phyloP scores from a whole-genome alignment of 2,329 filamentous ascomycete genomes.

The Colletotrichum musae region DNA sequence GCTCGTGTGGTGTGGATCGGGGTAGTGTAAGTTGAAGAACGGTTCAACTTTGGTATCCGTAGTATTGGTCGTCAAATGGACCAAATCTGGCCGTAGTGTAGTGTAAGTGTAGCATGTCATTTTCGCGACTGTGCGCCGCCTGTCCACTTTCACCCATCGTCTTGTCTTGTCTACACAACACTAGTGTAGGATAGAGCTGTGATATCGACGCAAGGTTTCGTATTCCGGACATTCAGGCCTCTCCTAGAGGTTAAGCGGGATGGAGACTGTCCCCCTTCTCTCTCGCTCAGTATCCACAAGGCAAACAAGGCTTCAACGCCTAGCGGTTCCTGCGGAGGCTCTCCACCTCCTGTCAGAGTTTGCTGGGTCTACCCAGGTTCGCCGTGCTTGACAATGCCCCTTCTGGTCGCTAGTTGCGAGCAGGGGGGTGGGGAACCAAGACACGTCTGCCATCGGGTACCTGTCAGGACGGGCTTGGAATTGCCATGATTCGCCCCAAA shows the following conservation, averaged over 20 bases:
- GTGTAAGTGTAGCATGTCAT: constrained; percentile 7
- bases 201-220: constrained; percentile 25
- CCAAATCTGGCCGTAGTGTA: not conserved
- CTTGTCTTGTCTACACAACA: too few species aligned
- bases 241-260: constrained; percentile 23
- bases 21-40: constrained; percentile 7
- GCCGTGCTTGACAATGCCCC: constrained; percentile 15
- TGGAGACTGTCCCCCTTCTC: constrained; percentile 23
- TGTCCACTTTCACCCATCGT: constrained; percentile 10
- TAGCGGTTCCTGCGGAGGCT: constrained; percentile 8
- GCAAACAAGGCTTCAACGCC: constrained; percentile 20
- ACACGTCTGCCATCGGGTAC: constrained; percentile 14
- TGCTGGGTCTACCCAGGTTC: constrained; percentile 8
- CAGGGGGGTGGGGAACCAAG: constrained; percentile 7
- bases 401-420: constrained; percentile 28
- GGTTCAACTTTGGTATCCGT: not conserved
- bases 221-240: constrained; percentile 20
- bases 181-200: not conserved
- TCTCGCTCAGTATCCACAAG: constrained; percentile 24
- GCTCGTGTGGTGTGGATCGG: constrained; percentile 3
- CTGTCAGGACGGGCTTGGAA: constrained; percentile 31
- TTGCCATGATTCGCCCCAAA: constrained; percentile 31
- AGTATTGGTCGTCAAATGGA: not conserved
- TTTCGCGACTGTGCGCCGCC: constrained; percentile 19
- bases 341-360: constrained; percentile 29